Evolutionary conservation across 2,329 filamentous ascomycete genomes (phyloP).

Genomic region (Colletotrichum viniferum): DNA sequence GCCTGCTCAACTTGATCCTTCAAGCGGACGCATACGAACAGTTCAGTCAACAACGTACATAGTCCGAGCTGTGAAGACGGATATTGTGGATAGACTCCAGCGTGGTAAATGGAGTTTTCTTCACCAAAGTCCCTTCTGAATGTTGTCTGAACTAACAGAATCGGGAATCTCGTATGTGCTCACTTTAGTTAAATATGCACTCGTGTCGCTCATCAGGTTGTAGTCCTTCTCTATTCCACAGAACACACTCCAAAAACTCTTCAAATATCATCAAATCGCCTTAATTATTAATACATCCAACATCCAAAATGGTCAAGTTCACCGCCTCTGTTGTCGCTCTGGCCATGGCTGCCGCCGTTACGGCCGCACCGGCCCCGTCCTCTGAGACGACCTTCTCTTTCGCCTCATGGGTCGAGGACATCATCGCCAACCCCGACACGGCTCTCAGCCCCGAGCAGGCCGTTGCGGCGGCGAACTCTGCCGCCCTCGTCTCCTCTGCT

Average conservation of each 20-base stretch:
- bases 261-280: neutral
- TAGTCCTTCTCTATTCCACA: neutral
- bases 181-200: neutral
- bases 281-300: neutral
- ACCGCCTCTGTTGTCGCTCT: neutral
- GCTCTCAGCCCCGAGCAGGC: neutral
- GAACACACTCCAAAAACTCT: neutral
- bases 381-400: constrained; percentile 7
- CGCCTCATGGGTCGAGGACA: constrained; percentile 4
- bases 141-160: neutral
- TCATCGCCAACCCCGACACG: neutral
- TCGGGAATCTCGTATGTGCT: neutral
- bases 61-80: neutral
- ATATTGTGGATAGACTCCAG: neutral
- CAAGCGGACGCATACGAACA: neutral
- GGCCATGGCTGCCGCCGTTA: neutral
- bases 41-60: neutral
- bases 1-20: neutral
- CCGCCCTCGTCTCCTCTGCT: neutral
- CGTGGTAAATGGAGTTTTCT: neutral
- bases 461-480: neutral
- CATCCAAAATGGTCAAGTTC: neutral
- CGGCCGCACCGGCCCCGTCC: neutral
- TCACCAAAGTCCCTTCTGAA: neutral
- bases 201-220: neutral